Evolutionary conservation across 306 rosid genomes (phyloP), one percentile per base, ranked within the genome.

Genomic region (Dalbergia oliveri): DNA sequence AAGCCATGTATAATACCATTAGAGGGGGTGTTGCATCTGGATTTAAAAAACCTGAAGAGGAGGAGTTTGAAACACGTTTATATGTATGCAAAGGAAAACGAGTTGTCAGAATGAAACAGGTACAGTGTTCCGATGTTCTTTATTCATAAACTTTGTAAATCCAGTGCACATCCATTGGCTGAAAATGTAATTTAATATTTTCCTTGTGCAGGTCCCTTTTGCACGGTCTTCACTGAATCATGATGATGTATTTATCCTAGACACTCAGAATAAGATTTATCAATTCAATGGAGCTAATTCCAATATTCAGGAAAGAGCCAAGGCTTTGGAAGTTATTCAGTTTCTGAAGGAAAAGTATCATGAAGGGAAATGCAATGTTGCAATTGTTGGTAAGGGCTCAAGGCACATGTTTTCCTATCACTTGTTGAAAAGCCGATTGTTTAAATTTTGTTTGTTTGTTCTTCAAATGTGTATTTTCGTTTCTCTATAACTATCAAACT

Each of bases 201-300:
- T 82, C 10, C 39, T 80, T 82, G 9, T 86, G 85, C 91, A 96
- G 99, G 92, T 96, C 77, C 93, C 99, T 77, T 96, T 93, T 84
- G 97, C 91, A 26, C 92, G 99, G 79, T 90, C 99, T 26, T 96
- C 98, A 3, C 88, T 96, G 89, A 96, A 96, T 73, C 99, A 96
- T 61, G 99, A 96, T 84, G 99, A 96, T 85, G 97, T 96, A 64
- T 96, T 96, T 87, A 96, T 96, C 87, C 84, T 96, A 76, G 99
- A 96, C 84, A 81, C 97, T 11, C 16, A 96, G 72, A 79, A 85
- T 62, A 96, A 96, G 89, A 93, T 96, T 78, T 96, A 84, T 82
- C 99, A 96, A 88, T 96, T 96, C 90, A 96, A 96, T 68, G 99
- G 99, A 78, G 97, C 97, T 5, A 96, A 96, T 86, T 96, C 99